These are phyloP conservation scores for Plasmodium malariae DNA, from an alignment of 169 alveolate species.

Conservation along the genomic window DNA sequence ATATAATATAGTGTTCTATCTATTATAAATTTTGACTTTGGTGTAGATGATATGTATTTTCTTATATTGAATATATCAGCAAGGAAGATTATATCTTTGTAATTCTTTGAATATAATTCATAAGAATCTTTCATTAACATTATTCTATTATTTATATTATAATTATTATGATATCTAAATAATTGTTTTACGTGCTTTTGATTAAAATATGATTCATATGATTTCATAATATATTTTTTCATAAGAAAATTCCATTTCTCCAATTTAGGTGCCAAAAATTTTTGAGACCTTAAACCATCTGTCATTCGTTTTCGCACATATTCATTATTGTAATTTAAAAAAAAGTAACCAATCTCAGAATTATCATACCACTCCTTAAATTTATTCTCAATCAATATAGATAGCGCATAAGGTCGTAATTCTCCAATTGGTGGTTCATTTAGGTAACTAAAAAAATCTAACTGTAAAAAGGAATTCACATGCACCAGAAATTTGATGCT, in stretches of 20 bases:
- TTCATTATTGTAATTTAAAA: slow-evolving; percentile 41
- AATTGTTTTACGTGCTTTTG: slow-evolving; percentile 42
- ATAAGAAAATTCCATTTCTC: not conserved
- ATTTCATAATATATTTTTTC: not conserved
- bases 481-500: slow-evolving; percentile 16
- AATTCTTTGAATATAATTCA: slow-evolving; percentile 40
- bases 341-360: slow-evolving; percentile 17
- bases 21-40: not conserved
- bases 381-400: slow-evolving; percentile 24
- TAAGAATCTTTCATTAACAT: slow-evolving; percentile 53
- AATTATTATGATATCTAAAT: slow-evolving; percentile 7
- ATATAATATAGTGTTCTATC: slow-evolving; percentile 9
- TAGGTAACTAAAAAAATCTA: slow-evolving; percentile 44
- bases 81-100: slow-evolving; percentile 22
- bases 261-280: slow-evolving; percentile 19
- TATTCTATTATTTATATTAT: slow-evolving; percentile 33
- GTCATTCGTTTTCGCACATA: not conserved
- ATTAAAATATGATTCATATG: slow-evolving; percentile 39
- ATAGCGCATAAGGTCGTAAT: not conserved
- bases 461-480: slow-evolving; percentile 38
- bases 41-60: slow-evolving; percentile 13
- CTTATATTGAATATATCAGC: slow-evolving; percentile 60
- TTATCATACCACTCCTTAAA: not conserved
- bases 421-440: slow-evolving; percentile 25
- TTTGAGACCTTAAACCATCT: not conserved